Evolutionary conservation across 2,329 filamentous ascomycete genomes (phyloP), one percentile per base, ranked within the genome.

Genomic region (Aaosphaeria pasadenensis): DNA sequence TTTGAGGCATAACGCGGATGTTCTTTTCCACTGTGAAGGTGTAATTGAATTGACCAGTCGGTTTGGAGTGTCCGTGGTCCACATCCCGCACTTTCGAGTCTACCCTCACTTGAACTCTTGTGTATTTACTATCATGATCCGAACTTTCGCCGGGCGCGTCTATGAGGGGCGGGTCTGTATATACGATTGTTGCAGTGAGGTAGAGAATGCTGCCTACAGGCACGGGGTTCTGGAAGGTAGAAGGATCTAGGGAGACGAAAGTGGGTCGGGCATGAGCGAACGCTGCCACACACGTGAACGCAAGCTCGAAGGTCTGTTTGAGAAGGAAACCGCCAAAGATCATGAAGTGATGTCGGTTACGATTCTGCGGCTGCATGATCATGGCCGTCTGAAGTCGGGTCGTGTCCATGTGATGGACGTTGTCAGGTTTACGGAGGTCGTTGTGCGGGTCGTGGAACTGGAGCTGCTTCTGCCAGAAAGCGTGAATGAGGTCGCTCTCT

Each of bases 261-360:
- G 82, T 86, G 1, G 86, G 86, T 3, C 86, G 77, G 1, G 81
- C 78, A 62, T 88, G 85, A 0, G 86, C 82, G 62, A 88, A 88
- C 6, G 82, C 82, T 1, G 86, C 85, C 1, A 85, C 86, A 60
- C 85, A 87, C 65, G 85, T 88, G 70, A 89, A 90, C 1, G 87
- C 86, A 5, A 89, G 77, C 69, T 90, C 87, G 58, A 89, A 89
- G 0, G 85, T 87, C 60, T 87, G 83, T 62, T 88, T 87, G 7
- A 90, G 75, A 7, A 89, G 78, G 63, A 86, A 89, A 11, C 87
- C 87, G 44, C 87, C 87, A 59, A 89, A 90, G 46, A 90, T 88
- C 86, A 89, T 88, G 66, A 87, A 87, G 59, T 87, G 84, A 67
- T 89, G 85, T 2, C 83, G 71, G 66, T 86, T 86, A 42, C 84